Base-by-base conservation (phyloP, 1,284 basidiomycete species). In the Tylopilus sp. region DNA sequence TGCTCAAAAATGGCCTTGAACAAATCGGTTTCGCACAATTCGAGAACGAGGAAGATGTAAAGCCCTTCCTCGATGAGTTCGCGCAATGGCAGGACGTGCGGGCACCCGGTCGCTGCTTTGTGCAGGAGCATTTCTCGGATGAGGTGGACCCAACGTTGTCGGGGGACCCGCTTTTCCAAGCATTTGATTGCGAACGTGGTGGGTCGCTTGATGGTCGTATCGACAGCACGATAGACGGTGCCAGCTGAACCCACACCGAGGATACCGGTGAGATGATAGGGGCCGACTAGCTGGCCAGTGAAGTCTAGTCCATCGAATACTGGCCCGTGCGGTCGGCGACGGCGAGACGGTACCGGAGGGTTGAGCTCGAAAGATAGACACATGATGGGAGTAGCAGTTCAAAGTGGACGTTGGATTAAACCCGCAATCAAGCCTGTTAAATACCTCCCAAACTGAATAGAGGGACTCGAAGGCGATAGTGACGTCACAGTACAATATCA, bases 121-220 rank as follows among this genome's bases (percentile, higher is more conserved):
- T 83, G 82, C 7, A 81, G 67, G 20, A 69, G 65, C 44, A 82
- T 76, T 64, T 85, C 83, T 33, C 78, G 63, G 4, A 70, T 63
- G 63, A 83, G 80, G 57, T 78, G 80, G 24, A 69, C 66, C 8
- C 73, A 70, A 60, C 80, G 77, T 7, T 74, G 69, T 18, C 62
- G 56, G 50, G 78, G 74, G 47, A 80, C 70, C 5, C 73, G 73
- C 54, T 77, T 77, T 54, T 73, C 70, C 41, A 84, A 68, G 57
- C 81, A 82, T 65, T 93, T 94, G 71, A 92, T 80, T 6, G 91
- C 90, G 50, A 71, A 80, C 9, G n/a, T 10, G 15, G 12, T 21
- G 1, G 29, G 24, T 3, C 7, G 11, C 6, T 37, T 15, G 24
- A 30, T 15, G 8, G 31, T 15, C 12, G 34, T 34, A 28, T 51